Base-by-base conservation (phyloP, 257 asterid genomes). In the Coffea canephora region DNA sequence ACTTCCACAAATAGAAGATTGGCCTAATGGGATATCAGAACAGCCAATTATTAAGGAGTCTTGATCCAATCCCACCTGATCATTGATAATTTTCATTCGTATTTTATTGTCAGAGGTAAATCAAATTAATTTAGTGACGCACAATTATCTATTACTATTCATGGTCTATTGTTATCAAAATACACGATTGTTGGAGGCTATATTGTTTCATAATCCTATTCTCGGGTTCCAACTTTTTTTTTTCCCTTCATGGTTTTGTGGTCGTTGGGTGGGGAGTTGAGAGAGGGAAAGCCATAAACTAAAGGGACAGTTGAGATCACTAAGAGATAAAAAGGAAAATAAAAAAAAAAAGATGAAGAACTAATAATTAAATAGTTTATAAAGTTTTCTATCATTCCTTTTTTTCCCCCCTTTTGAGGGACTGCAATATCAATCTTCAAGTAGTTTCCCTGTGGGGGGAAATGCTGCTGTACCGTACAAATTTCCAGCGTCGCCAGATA, bases 1-100 rank as follows among this genome's bases (percentile, higher is more conserved):
- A 71, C 10, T 50, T 77, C 75, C 75, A 77, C 75, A 68, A 50
- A 67, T 45, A 18, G 64, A 66, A 77, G 27, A 19, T 7, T 55
- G 46, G 18, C 18, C 16, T 16, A 15, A 16, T 55, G 46, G 18
- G 31, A 31, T 31, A 15, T 2, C 54, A 39, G 41, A 75, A 4
- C 15, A n/a, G 41, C 67, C 78, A 14, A 74, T 25, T 55, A 57
- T 55, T 8, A 36, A 16, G 50, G 50, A 27, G 7, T 74, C 50
- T 12, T 61, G 25, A 43, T 75, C 70, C 13, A 41, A 2, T 14
- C 5, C 14, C 14, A 59, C 66, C 66, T 21, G 66, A 59, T 21
- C 31, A 54, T 15, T 21, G 3, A 21, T 59, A 6, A 59, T 7
- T 59, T 21, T 21, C 31, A 59, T 6, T 1, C 7, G 31, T 27